Conservation (phyloP, 345 rosid genomes). For the Arabidopsis thaliana region TAIR10.1 NC_003076.8:6665001-6665500, state of each 20-base stretch:
- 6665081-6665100: background rate
- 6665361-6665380: constrained; percentile 36
- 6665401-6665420: constrained; percentile 30
- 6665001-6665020: no score
- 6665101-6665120: background rate
- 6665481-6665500: background rate
- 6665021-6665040: no score
- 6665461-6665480: background rate
- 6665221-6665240: constrained; percentile 30
- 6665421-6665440: background rate
- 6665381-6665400: constrained; percentile 26
- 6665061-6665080: background rate
- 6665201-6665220: constrained; percentile 34
- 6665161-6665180: constrained; percentile 32
- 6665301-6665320: background rate
- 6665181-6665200: constrained; percentile 28
- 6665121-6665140: background rate
- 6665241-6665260: constrained; percentile 9
- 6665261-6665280: background rate
- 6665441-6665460: background rate
- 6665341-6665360: constrained; percentile 38
- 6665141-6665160: background rate
- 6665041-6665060: background rate
- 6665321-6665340: constrained; percentile 18
- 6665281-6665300: background rate